Conservation (phyloP, 2,329 filamentous ascomycete genomes). For the Dothiorella sarmentorum region DNA sequence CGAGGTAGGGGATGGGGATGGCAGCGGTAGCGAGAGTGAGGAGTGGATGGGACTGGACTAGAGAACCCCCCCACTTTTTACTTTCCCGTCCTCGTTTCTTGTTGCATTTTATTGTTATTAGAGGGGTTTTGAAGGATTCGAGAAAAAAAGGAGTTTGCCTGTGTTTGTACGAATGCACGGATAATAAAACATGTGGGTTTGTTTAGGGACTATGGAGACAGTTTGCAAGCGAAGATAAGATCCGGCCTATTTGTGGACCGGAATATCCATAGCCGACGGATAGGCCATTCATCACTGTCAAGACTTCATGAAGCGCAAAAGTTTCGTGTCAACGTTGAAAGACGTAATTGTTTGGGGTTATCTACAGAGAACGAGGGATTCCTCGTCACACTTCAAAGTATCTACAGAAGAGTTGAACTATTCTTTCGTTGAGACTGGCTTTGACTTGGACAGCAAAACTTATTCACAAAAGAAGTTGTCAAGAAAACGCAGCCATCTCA, state of each 20-base stretch:
- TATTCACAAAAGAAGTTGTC: too few relatives aligned
- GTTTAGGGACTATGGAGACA: not conserved
- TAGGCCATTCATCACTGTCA: not conserved
- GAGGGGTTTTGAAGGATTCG: not conserved
- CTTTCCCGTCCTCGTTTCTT: not conserved
- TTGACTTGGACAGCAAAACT: not conserved
- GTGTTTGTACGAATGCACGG: not conserved
- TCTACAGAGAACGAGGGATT: too few relatives aligned
- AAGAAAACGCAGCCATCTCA: too few relatives aligned
- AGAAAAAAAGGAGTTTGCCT: conserved; percentile 6
- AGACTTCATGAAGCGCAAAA: too few relatives aligned
- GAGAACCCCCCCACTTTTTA: not conserved
- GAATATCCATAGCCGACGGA: not conserved
- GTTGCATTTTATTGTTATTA: too few relatives aligned
- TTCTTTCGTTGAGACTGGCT: not conserved
- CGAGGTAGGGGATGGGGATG: conserved; percentile 1
- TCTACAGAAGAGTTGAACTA: not conserved
- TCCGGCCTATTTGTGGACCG: not conserved
- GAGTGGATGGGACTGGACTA: conserved; percentile 15
- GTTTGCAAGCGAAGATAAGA: not conserved
- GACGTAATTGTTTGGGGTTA: not conserved
- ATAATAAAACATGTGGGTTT: not conserved
- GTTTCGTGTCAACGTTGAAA: not conserved
- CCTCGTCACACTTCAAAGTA: too few relatives aligned
- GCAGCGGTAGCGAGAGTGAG: not conserved